Evolutionary conservation across 805 yeast genomes (phyloP).

Genomic region (Spathaspora boniae): DNA sequence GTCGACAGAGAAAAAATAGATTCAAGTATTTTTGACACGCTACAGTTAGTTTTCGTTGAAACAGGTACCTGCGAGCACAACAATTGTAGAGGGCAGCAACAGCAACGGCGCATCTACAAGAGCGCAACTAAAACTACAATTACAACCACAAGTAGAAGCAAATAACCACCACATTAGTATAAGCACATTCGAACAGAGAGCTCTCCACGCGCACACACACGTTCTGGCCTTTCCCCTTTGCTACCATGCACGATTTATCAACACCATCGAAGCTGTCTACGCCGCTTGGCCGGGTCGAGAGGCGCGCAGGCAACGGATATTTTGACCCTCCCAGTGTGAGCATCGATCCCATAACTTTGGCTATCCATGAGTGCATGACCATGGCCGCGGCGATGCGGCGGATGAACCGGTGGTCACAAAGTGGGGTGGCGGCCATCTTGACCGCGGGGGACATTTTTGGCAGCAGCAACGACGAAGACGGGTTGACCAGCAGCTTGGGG

Average conservation of each 20-base stretch:
- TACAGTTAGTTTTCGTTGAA: too few relatives aligned
- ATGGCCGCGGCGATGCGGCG: conserved; percentile 89
- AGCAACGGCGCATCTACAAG: too few relatives aligned
- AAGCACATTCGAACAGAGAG: neutral
- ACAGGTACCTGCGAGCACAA: too few relatives aligned
- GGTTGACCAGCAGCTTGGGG: conserved; percentile 22
- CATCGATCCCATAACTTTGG: conserved; percentile 75
- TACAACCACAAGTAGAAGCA: neutral
- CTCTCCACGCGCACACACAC: neutral
- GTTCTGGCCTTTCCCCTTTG: too few relatives aligned
- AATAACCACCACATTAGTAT: neutral
- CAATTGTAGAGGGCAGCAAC: too few relatives aligned
- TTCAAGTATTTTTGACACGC: too few relatives aligned
- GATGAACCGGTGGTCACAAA: conserved; percentile 58
- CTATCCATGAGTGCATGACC: conserved; percentile 83
- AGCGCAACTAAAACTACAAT: neutral
- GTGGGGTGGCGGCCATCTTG: conserved; percentile 80
- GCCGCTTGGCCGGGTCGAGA: neutral
- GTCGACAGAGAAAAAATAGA: too few relatives aligned
- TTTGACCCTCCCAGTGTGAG: too few relatives aligned
- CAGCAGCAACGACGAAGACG: conserved; percentile 30
- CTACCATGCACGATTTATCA: too few relatives aligned
- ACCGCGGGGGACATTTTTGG: conserved; percentile 60
- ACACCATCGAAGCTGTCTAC: neutral
- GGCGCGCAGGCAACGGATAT: too few relatives aligned